Conservation (phyloP, 768 basidiomycete genomes). For the Gyrodon lividus region DNA sequence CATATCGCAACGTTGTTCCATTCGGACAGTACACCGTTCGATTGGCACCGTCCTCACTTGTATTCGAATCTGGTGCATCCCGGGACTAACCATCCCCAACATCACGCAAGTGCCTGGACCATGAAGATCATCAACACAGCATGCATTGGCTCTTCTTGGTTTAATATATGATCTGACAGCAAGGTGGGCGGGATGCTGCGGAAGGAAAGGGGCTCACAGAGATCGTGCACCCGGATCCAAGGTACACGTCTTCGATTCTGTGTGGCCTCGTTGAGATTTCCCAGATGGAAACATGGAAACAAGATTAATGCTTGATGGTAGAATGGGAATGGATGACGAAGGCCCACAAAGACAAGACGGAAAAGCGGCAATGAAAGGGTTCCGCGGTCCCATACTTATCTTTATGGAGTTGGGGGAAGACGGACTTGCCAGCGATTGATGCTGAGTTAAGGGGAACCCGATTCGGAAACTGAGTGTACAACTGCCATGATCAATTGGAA, state of each 20-base stretch:
- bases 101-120: not conserved
- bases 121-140: constrained; percentile 10
- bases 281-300: constrained; percentile 8
- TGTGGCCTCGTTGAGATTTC: constrained; percentile 17
- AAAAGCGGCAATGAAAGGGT: constrained; percentile 24
- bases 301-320: constrained; percentile 15
- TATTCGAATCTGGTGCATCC: not conserved
- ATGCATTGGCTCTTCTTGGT: not conserved
- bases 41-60: not conserved
- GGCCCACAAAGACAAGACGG: constrained; percentile 12
- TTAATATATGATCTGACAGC: constrained; percentile 3
- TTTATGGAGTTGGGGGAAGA: not conserved
- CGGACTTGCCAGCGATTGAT: constrained; percentile 7
- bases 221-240: no score
- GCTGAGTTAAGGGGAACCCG: constrained; percentile 4
- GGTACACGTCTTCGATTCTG: no score
- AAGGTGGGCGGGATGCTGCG: constrained; percentile 1
- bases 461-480: constrained; percentile 8
- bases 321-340: constrained; percentile 4
- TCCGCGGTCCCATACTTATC: constrained; percentile 17
- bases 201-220: no score
- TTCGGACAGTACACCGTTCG: no score
- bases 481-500: constrained; percentile 18
- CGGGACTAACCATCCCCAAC: not conserved
- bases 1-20: not conserved